Evolutionary conservation across 352 stramenopile genomes (phyloP).

Genomic region (Phytopythium sindhum): DNA sequence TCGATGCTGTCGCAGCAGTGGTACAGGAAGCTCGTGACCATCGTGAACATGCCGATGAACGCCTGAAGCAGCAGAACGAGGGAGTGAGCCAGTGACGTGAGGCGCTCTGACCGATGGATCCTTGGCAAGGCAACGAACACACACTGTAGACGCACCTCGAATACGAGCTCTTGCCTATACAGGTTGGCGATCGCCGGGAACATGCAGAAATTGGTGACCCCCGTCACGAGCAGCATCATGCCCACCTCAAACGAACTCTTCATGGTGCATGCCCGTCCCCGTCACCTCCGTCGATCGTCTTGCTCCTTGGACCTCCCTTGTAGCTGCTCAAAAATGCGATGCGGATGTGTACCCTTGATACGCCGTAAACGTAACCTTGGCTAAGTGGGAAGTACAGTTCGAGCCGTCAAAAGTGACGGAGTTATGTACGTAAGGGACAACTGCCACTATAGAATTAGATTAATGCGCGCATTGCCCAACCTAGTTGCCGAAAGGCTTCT

Average conservation of each 20-base stretch:
- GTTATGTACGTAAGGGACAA: slow-evolving; percentile 15
- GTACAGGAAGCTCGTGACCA: slow-evolving; percentile 78
- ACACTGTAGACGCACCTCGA: slow-evolving; percentile 52
- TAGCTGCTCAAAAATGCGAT: background rate
- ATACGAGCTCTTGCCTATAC: slow-evolving; percentile 51
- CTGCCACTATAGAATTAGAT: background rate
- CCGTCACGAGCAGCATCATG: slow-evolving; percentile 74
- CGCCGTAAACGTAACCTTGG: background rate
- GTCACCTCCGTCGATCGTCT: background rate
- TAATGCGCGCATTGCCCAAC: accelerated
- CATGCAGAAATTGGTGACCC: slow-evolving; percentile 79
- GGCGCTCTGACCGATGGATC: background rate
- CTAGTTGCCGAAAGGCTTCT: slow-evolving; percentile 62
- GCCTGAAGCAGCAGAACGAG: slow-evolving; percentile 20
- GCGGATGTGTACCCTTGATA: background rate
- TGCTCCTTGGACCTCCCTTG: background rate
- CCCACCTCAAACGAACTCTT: slow-evolving; percentile 52
- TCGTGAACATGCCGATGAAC: slow-evolving; percentile 77
- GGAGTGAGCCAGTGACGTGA: background rate
- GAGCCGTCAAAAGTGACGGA: background rate
- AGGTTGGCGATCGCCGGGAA: slow-evolving; percentile 64
- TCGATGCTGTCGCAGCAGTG: slow-evolving; percentile 80
- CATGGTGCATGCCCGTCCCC: slow-evolving; percentile 25
- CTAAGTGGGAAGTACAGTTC: background rate
- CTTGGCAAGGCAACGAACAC: background rate